Conservation (phyloP, 768 basidiomycete genomes). For the Podaxis carcinomalis region DNA sequence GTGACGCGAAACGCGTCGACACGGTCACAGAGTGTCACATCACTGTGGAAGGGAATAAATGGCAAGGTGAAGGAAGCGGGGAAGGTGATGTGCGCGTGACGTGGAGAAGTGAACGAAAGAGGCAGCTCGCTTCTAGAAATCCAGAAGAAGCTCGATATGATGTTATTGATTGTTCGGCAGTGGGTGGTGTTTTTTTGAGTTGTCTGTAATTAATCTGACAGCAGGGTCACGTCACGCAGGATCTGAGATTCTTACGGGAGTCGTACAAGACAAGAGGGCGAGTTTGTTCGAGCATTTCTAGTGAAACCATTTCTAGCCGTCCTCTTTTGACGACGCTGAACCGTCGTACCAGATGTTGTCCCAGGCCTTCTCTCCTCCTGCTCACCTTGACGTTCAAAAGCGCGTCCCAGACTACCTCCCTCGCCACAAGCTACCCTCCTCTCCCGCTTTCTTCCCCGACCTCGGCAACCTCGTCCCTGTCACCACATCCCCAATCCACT, state of each 20-base stretch:
- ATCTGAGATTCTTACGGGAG: conserved; percentile 25
- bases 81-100: conserved; percentile 12
- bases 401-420: conserved; percentile 14
- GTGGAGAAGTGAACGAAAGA: conserved; percentile 5
- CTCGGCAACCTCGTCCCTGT: conserved; percentile 18
- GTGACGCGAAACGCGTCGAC: conserved; percentile 12
- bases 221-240: conserved; percentile 27
- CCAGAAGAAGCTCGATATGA: conserved; percentile 24
- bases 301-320: conserved; percentile 1
- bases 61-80: conserved; percentile 11
- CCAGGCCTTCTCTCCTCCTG: conserved; percentile 18
- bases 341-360: conserved; percentile 19
- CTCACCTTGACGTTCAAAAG: conserved; percentile 19
- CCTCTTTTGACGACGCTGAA: neutral
- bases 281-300: conserved; percentile 4
- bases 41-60: conserved; percentile 8
- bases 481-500: conserved; percentile 21
- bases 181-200: conserved; percentile 14
- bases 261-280: conserved; percentile 13
- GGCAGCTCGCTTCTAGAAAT: conserved; percentile 25
- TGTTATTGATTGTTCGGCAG: conserved; percentile 28
- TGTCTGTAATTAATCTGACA: conserved; percentile 19
- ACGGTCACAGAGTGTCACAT: conserved; percentile 12
- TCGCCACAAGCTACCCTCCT: conserved; percentile 13
- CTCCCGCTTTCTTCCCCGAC: conserved; percentile 19